Percentiles rank a stretch among this genome's conserved stretches.
phyloP scores from a whole-genome alignment of 2,329 filamentous ascomycete genomes.

The Teratosphaeria nubilosa region DNA sequence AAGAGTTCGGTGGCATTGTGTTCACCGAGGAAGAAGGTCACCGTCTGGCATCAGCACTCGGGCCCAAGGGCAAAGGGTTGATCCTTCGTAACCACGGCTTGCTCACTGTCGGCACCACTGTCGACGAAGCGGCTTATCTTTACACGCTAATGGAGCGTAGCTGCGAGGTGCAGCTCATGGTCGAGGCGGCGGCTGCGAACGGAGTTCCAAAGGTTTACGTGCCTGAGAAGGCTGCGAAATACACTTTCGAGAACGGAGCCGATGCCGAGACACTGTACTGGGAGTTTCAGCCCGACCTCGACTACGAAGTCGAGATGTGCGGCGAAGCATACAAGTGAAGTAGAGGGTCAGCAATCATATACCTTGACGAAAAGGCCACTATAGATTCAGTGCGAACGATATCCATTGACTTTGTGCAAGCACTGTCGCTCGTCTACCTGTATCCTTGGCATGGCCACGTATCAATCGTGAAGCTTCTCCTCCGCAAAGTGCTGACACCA shows the following conservation, averaged over 20 bases:
- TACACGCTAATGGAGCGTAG: constrained; percentile 59
- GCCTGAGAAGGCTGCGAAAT: constrained; percentile 45
- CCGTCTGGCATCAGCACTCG: constrained; percentile 53
- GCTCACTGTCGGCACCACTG: constrained; percentile 58
- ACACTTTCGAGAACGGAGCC: constrained; percentile 40
- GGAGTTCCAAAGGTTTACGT: constrained; percentile 44
- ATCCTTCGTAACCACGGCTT: constrained; percentile 65
- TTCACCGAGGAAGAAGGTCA: constrained; percentile 54
- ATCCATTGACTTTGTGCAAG: not conserved
- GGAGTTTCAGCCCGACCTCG: constrained; percentile 43
- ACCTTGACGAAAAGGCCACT: not conserved
- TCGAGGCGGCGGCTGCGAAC: constrained; percentile 50
- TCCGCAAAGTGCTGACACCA: not conserved
- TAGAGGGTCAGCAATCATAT: not conserved
- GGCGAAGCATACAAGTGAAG: not conserved
- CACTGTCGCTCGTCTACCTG: not conserved
- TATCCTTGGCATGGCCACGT: not conserved
- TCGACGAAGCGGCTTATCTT: constrained; percentile 59
- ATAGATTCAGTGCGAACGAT: not conserved
- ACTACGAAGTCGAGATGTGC: constrained; percentile 26
- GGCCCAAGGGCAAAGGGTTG: constrained; percentile 49
- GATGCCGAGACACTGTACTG: constrained; percentile 42
- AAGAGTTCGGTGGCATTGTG: constrained; percentile 53
- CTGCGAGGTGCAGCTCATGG: constrained; percentile 57
- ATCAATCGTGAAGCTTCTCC: not conserved